Conservation (phyloP, 192 early-diverging fungal species). For the Backusella tarrabulga region DNA sequence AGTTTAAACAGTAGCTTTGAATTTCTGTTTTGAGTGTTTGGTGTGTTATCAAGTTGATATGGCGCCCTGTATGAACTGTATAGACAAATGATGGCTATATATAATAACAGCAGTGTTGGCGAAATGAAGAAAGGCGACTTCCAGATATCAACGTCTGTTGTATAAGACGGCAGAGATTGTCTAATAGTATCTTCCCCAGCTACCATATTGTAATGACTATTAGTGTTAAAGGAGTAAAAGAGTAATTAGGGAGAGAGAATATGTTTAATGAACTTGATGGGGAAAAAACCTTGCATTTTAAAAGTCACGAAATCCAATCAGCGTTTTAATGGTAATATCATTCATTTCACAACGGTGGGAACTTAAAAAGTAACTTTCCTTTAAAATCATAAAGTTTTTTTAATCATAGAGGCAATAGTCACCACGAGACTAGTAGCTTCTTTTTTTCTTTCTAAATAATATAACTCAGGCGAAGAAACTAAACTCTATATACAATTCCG, state of each 20-base stretch:
- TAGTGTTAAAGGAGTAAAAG: not conserved
- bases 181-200: not conserved
- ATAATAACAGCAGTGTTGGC: constrained; percentile 10
- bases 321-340: not conserved
- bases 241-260: not conserved
- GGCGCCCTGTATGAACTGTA: constrained; percentile 6
- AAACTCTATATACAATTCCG: not conserved
- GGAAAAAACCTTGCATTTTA: constrained; percentile 5
- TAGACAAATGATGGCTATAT: constrained; percentile 11
- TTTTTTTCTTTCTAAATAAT: not conserved
- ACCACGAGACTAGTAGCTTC: not conserved
- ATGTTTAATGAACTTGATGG: not conserved
- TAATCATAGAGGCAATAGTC: not conserved
- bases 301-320: constrained; percentile 8
- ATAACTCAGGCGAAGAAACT: not conserved
- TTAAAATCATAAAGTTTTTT: not conserved
- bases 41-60: not conserved
- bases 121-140: constrained; percentile 24
- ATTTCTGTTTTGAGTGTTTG: not conserved
- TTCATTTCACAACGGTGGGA: not conserved
- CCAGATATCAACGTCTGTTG: constrained; percentile 17
- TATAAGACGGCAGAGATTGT: constrained; percentile 17
- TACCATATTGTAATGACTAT: not conserved
- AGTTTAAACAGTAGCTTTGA: constrained; percentile 19
- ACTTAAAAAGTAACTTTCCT: not conserved